Base-by-base conservation (phyloP, 371 early-diverging fungal genomes). In the Vairimorpha necatrix region DNA sequence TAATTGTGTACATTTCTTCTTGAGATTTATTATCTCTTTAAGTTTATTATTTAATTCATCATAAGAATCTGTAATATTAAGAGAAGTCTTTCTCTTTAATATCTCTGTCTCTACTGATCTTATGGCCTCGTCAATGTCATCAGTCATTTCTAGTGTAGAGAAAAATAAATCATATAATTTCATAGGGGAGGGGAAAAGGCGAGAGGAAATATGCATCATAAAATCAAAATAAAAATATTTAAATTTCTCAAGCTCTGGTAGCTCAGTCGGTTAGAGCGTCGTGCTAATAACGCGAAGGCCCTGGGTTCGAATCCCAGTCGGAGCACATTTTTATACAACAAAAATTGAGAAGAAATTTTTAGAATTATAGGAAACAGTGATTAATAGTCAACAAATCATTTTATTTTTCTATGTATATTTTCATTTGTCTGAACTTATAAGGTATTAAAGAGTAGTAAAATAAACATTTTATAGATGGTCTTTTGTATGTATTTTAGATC, bases 211-310 rank as follows among this genome's bases (percentile, higher is more conserved):
- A n/a, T 50, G 14, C 22, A 50, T 69, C 0, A 6, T 32, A 56
- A 38, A 22, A 18, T 50, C 22, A 50, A 3, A n/a, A 11, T 50
- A n/a, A 13, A 50, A n/a, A 50, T 11, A 13, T 50, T 6, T 4
- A n/a, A 13, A 50, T 11, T 11, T 42, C 7, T 50, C 4, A 6
- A 69, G 70, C 56, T 58, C 70, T 54, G 56, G 58, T 69, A 69
- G 70, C 70, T 69, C 70, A 69, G 70, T 39, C 33, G 70, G 70
- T 69, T 58, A 69, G 70, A 69, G 70, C 70, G 70, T 69, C 56
- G 70, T 69, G 70, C 70, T 69, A 69, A 69, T 69, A 69, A 69
- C 70, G 70, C 70, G 56, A 69, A 69, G 70, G 70, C n/a, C 70
- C 56, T 38, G 70, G 70, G 70, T 69, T 69, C 70, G 70, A 69